A percentile compares a stretch with the other conserved stretches of the same genome.
phyloP scores from a whole-genome alignment of 2,329 filamentous ascomycete species.

The Penicillium aurantiogriseum region DNA sequence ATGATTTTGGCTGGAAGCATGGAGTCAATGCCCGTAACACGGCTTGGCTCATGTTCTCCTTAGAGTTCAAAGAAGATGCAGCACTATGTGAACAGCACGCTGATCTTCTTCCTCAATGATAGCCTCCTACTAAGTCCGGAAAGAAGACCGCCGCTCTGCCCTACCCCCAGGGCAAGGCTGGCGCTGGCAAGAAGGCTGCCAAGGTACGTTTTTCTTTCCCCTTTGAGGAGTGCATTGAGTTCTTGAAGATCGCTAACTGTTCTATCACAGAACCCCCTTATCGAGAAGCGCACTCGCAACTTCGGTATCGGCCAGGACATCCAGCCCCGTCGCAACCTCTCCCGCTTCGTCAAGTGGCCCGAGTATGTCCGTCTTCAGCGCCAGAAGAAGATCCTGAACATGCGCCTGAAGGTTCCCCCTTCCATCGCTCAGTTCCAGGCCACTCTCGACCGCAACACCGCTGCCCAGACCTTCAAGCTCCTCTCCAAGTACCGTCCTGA shows the following conservation, averaged over 20 bases:
- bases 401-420: slow-evolving; percentile 97
- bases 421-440: slow-evolving; percentile 97
- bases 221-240: slow-evolving; percentile 6
- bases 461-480: slow-evolving; percentile 96
- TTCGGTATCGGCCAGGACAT: slow-evolving; percentile 99
- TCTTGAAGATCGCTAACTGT: slow-evolving; percentile 15
- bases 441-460: slow-evolving; percentile 94
- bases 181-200: slow-evolving; percentile 80
- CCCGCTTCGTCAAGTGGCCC: slow-evolving; percentile 99
- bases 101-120: slow-evolving; percentile 99
- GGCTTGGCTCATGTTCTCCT: slow-evolving; percentile 59
- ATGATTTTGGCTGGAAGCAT: slow-evolving; percentile 57
- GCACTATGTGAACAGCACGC: slow-evolving; percentile 71
- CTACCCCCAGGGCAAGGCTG: slow-evolving; percentile 91
- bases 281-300: slow-evolving; percentile 98
- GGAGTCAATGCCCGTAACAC: slow-evolving; percentile 52
- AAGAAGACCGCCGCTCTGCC: slow-evolving; percentile 98
- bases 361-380: slow-evolving; percentile 98
- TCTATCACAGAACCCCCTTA: slow-evolving; percentile 80
- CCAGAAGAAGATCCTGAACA: slow-evolving; percentile 91
- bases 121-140: slow-evolving; percentile 87
- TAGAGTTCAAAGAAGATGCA: slow-evolving; percentile 90
- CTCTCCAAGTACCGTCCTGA: slow-evolving; percentile 99
- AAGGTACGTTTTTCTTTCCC: slow-evolving; percentile 68
- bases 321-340: slow-evolving; percentile 92